Conservation (phyloP, 108 stramenopile genomes). For the Seminavis robusta region DNA sequence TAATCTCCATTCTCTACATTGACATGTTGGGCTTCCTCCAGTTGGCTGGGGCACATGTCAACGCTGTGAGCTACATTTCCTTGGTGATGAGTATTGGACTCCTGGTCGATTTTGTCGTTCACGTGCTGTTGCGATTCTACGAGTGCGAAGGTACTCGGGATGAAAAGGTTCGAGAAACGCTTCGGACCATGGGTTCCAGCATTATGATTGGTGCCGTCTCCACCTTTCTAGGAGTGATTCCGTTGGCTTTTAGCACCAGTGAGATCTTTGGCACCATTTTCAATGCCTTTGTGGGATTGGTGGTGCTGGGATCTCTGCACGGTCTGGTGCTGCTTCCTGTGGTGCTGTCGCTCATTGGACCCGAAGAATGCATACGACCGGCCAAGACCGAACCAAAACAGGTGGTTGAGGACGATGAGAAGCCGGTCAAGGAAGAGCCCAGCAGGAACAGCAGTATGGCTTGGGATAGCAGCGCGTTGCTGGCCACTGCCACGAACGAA, state of each 20-base stretch:
- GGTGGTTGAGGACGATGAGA: no score
- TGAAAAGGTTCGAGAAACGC: constrained; percentile 7
- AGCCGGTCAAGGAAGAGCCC: no score
- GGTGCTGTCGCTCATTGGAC: constrained; percentile 5
- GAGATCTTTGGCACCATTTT: constrained; percentile 20
- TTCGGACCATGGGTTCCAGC: constrained; percentile 23
- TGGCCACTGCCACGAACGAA: no score
- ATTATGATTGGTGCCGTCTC: constrained; percentile 20
- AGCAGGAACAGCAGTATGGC: no score
- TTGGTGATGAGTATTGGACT: constrained; percentile 25
- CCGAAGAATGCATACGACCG: no score
- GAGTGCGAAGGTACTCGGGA: constrained; percentile 2
- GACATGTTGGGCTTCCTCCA: constrained; percentile 21
- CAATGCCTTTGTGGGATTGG: constrained; percentile 16
- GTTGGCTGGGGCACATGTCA: constrained; percentile 13
- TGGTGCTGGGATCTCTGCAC: constrained; percentile 14
- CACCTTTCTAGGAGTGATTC: constrained; percentile 19
- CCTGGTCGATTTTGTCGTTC: constrained; percentile 29
- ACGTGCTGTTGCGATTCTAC: constrained; percentile 15
- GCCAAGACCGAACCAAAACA: no score
- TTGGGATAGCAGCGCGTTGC: no score
- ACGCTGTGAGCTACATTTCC: constrained; percentile 26
- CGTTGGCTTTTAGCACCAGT: constrained; percentile 13
- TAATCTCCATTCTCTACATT: constrained; percentile 16
- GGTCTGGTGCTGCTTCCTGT: constrained; percentile 21